These are phyloP conservation scores for Diaporthe australafricana DNA, from an alignment of 2,329 filamentous ascomycete species.

Conservation along the genomic window DNA sequence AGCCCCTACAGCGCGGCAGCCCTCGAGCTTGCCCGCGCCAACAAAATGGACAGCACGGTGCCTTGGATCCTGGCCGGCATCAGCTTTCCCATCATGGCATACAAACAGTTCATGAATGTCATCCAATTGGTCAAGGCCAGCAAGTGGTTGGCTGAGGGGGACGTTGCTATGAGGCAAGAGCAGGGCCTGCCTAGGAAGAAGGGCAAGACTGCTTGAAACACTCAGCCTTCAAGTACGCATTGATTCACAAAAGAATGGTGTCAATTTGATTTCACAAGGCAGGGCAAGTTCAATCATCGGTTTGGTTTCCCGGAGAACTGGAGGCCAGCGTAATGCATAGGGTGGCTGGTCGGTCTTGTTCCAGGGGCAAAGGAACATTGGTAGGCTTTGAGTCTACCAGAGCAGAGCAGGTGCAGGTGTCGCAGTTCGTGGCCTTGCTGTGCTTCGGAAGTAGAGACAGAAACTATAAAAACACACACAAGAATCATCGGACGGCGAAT, in stretches of 20 bases:
- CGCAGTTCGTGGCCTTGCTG: background rate
- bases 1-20: constrained; percentile 93
- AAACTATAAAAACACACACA: background rate
- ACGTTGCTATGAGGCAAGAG: constrained; percentile 72
- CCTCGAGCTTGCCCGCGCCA: constrained; percentile 90
- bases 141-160: constrained; percentile 92
- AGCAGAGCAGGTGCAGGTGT: background rate
- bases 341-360: background rate
- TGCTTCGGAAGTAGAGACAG: background rate
- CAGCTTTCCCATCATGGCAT: constrained; percentile 86
- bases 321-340: background rate
- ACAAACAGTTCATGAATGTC: constrained; percentile 95
- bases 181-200: constrained; percentile 64
- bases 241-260: background rate
- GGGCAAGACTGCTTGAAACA: constrained; percentile 31
- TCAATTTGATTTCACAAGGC: background rate
- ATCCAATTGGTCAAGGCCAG: constrained; percentile 95
- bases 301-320: background rate
- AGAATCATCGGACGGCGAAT: background rate
- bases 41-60: constrained; percentile 77
- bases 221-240: background rate
- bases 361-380: background rate
- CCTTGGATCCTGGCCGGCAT: constrained; percentile 86
- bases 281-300: background rate
- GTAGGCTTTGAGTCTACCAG: too few species aligned